Evolutionary conservation across 306 rosid species (phyloP).

Genomic region (Acmispon strigosus): DNA sequence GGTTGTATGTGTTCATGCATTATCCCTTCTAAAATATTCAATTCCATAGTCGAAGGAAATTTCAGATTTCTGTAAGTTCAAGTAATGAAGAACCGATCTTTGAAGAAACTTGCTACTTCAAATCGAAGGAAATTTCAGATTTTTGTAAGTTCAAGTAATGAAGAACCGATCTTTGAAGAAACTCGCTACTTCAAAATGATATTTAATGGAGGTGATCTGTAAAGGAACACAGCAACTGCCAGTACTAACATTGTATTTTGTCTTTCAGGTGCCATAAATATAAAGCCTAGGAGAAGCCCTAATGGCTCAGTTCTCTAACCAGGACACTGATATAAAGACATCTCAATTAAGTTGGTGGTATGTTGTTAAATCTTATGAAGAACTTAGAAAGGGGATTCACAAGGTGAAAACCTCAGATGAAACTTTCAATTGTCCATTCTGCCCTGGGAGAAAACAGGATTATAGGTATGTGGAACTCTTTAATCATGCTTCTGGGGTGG

Average conservation of each 20-base stretch:
- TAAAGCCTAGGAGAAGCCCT: constrained; percentile 29
- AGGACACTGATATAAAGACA: constrained; percentile 48
- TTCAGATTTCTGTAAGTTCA: no score
- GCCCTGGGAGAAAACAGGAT: constrained; percentile 58
- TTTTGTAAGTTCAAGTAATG: background rate
- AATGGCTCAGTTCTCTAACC: constrained; percentile 40
- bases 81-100: background rate
- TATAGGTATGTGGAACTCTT: constrained; percentile 58
- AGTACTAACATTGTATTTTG: background rate
- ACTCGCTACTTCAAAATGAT: background rate
- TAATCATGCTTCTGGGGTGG: constrained; percentile 91
- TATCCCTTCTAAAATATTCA: background rate
- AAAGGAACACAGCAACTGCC: background rate
- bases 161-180: background rate
- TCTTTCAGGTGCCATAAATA: constrained; percentile 28
- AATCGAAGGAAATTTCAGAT: background rate
- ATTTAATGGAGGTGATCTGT: background rate
- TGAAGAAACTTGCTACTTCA: background rate
- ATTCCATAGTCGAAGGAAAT: background rate
- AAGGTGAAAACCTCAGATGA: constrained; percentile 53
- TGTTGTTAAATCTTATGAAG: constrained; percentile 50
- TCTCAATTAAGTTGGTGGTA: constrained; percentile 56
- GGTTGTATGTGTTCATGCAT: background rate
- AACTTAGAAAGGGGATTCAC: constrained; percentile 56
- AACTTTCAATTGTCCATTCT: constrained; percentile 74